Percentiles rank a stretch among this genome's conserved stretches.
Evolutionary conservation across 441 rosid genomes (phyloP).

Genomic region (Syzygium syzygioides): DNA sequence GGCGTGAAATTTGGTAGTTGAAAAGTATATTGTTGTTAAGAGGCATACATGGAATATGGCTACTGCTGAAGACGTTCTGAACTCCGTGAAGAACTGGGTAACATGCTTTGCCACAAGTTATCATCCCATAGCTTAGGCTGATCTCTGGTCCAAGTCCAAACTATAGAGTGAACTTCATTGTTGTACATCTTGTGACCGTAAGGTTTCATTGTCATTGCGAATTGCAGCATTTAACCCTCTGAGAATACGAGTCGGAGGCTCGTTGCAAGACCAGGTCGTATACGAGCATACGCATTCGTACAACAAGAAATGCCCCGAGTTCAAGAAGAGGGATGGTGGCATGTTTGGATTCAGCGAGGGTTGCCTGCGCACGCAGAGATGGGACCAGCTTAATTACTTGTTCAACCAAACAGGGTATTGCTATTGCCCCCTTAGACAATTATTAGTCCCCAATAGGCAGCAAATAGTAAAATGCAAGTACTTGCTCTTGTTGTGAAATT

Average conservation of each 20-base stretch:
- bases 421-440: not conserved
- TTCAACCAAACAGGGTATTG: conserved; percentile 44
- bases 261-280: conserved; percentile 47
- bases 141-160: not conserved
- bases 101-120: not conserved
- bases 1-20: not conserved
- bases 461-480: not conserved
- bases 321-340: conserved; percentile 14
- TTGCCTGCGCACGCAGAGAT: conserved; percentile 41
- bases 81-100: not conserved
- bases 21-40: not conserved
- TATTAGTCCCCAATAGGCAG: not conserved
- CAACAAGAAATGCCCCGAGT: conserved; percentile 23
- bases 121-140: not conserved
- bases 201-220: not conserved
- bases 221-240: conserved; percentile 38
- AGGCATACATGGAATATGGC: not conserved
- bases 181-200: not conserved
- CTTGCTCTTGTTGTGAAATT: not conserved
- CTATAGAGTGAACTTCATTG: not conserved
- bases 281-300: conserved; percentile 28
- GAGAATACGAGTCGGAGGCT: conserved; percentile 65
- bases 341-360: conserved; percentile 54
- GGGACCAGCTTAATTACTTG: conserved; percentile 47
- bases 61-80: not conserved